Conservation (phyloP, 2,329 filamentous ascomycete genomes). For the Hyphodiscus sp. region DNA sequence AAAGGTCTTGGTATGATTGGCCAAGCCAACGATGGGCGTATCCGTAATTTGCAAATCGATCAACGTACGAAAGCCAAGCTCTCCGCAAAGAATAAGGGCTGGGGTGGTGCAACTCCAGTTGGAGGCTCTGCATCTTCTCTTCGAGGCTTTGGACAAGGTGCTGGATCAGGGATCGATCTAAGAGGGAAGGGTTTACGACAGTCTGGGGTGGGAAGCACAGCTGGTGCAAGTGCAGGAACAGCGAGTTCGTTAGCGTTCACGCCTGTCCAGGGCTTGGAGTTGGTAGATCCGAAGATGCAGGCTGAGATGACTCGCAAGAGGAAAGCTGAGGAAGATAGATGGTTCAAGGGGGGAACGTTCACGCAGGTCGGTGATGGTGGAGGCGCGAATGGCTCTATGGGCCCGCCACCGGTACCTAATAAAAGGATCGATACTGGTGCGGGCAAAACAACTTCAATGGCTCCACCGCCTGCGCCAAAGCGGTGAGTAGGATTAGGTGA, state of each 20-base stretch:
- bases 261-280: slow-evolving; percentile 86
- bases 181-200: slow-evolving; percentile 68
- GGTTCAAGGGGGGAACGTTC: slow-evolving; percentile 97
- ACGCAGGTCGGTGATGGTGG: slow-evolving; percentile 66
- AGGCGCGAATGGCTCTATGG: slow-evolving; percentile 59
- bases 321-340: slow-evolving; percentile 89
- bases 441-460: slow-evolving; percentile 40
- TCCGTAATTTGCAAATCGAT: slow-evolving; percentile 84
- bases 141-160: slow-evolving; percentile 64
- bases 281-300: slow-evolving; percentile 88
- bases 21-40: slow-evolving; percentile 76
- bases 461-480: slow-evolving; percentile 26
- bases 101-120: slow-evolving; percentile 65
- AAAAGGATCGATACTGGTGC: slow-evolving; percentile 68
- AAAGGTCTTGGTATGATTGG: slow-evolving; percentile 95
- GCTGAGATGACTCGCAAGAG: slow-evolving; percentile 84
- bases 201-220: slow-evolving; percentile 70
- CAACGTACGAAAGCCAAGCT: slow-evolving; percentile 89
- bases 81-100: slow-evolving; percentile 91
- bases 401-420: slow-evolving; percentile 69
- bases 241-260: slow-evolving; percentile 88
- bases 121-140: slow-evolving; percentile 73
- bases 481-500: slow-evolving; percentile 9
- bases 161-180: slow-evolving; percentile 58
- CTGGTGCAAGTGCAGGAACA: slow-evolving; percentile 61